Base-by-base conservation (phyloP, 768 basidiomycete species). In the Podaxis sp. region DNA sequence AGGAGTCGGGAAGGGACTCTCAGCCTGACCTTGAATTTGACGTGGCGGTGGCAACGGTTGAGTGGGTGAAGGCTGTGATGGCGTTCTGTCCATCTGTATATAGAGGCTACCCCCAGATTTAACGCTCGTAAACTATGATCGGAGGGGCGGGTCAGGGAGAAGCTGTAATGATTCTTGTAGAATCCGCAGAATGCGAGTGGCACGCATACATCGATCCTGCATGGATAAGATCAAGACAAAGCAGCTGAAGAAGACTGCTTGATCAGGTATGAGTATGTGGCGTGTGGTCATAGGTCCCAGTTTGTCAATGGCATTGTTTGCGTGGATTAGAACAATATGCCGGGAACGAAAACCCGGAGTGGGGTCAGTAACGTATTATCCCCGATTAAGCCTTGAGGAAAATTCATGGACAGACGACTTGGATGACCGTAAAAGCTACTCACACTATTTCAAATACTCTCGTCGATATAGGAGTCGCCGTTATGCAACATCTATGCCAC, bases 211-310 rank as follows among this genome's bases (percentile, higher is more conserved):
- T 49, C 46, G 24, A 20, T 15, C 37, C 33, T 10, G 48, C 46
- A 49, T 50, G 48, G 46, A 36, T 58, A 30, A 30, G 41, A 49
- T 28, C 46, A 58, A 30, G 24, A 46, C 38, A 44, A 56, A 41
- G 55, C 56, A 49, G 10, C 28, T 30, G 20, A 20, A 46, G 24
- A 28, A 20, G 15, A 15, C 36, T 49, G 48, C 36, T 37, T 36
- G 48, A 57, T 57, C 56, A 57, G 24, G 56, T 57, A 24, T 26
- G 41, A 28, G 26, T 22, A n/a, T 20, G 41, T 57, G 56, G 56
- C 41, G 56, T 28, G 41, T 24, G 49, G 49, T 57, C 56, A 57
- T 57, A 40, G 56, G 41, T 57, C 56, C 36, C 54, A 40, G 54
- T 56, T 38, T 40, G 37, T 40, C 36, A 13, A 56, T 36, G n/a